Evolutionary conservation across 2,329 filamentous ascomycete species (phyloP).

Genomic region (Aspergillus sp.): DNA sequence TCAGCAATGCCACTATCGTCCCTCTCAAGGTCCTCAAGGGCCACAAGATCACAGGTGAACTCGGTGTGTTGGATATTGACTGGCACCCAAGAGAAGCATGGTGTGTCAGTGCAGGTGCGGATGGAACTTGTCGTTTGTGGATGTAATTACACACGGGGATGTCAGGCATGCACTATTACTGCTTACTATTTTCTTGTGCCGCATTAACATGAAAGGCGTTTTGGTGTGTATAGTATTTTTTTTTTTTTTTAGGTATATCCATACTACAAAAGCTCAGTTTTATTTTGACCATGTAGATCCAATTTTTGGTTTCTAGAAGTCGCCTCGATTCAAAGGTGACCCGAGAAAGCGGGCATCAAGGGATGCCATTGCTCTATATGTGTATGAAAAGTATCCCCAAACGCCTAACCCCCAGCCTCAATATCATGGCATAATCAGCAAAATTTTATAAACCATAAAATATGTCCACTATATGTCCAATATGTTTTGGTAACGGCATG

Average conservation of each 20-base stretch:
- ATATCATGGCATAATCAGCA: too few species aligned
- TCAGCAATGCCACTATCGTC: conserved; percentile 95
- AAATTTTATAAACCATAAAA: too few species aligned
- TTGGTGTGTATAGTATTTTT: conserved; percentile 20
- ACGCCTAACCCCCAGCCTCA: too few species aligned
- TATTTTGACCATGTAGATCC: too few species aligned
- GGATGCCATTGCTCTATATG: too few species aligned
- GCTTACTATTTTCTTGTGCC: conserved; percentile 11
- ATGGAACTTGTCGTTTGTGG: conserved; percentile 90
- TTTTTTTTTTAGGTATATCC: conserved; percentile 21
- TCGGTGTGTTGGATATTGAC: conserved; percentile 89
- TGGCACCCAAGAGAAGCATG: conserved; percentile 95
- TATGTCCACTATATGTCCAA: conserved; percentile 1
- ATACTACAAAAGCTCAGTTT: conserved; percentile 22
- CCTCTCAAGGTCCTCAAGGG: conserved; percentile 90
- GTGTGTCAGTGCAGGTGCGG: conserved; percentile 89
- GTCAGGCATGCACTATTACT: conserved; percentile 18
- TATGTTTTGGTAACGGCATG: neutral
- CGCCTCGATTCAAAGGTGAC: too few species aligned
- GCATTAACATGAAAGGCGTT: conserved; percentile 17
- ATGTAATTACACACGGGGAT: conserved; percentile 43
- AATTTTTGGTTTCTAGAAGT: too few species aligned
- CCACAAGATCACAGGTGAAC: conserved; percentile 76
- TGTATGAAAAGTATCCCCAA: too few species aligned
- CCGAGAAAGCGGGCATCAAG: too few species aligned